Evolutionary conservation across 2,329 filamentous ascomycete genomes (phyloP), one percentile per base, ranked within the genome.

Genomic region (Diaporthe destruens): DNA sequence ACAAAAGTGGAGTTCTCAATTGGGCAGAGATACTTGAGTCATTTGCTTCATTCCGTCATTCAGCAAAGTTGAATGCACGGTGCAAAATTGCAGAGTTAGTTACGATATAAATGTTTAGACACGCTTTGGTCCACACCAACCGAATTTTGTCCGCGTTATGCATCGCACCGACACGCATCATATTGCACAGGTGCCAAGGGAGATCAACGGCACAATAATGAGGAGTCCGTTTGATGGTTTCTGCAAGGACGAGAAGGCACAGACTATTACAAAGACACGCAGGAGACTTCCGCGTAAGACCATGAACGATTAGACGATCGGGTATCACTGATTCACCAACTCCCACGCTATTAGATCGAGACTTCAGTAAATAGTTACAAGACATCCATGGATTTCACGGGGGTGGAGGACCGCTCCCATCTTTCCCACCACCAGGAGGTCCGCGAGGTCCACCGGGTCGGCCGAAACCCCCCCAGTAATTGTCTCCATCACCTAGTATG

Each of bases 391-490:
- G n/a, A n/a, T 5, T 16, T 57, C 55, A 67, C 34, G 18, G 49
- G n/a, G 65, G 54, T 20, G 47, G 44, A 20, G 63, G 57, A 0
- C 67, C 54, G 16, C 16, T 69, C 14, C 69, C 63, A n/a, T 55
- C 57, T 29, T 36, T 66, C 14, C 73, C 71, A 23, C 55, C 61
- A 34, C 57, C 67, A 36, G 70, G 49, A 12, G 32, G 56, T 20
- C 49, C 18, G 6, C 32, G 39, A 5, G 36, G 53, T 32, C 23
- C 20, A 20, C 56, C 70, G 23, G 61, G 61, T 32, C 61, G 18
- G 14, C 70, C 59, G 42, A 63, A 69, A 9, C 72, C 68, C 36
- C 69, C 74, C 73, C 74, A 76, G 49, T 76, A 75, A 18, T 55
- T 74, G 20, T 75, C 75, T 14, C 71, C 68, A 12, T 68, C 66